These are phyloP conservation scores for Schizochytrium sp. DNA, from an alignment of 108 stramenopile species.

Conservation along the genomic window DNA sequence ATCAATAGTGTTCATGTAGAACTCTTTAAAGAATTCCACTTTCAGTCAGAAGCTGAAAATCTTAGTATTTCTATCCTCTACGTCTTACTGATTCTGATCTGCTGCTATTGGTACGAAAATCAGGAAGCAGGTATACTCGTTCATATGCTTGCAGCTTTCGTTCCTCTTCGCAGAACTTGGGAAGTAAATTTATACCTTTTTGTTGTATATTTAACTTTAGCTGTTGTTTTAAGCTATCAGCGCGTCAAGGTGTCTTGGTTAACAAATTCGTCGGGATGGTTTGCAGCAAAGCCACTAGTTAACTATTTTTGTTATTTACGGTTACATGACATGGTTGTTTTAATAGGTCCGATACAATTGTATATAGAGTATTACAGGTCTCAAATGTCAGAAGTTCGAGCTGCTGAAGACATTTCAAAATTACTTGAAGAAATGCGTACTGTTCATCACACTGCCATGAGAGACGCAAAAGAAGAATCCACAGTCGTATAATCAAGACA, in stretches of 20 bases:
- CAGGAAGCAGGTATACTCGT: background rate
- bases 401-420: background rate
- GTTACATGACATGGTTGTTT: background rate
- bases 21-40: background rate
- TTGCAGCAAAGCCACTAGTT: background rate
- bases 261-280: background rate
- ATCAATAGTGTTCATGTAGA: background rate
- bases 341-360: background rate
- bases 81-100: background rate
- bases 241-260: background rate
- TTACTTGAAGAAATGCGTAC: background rate
- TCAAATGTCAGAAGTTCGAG: background rate
- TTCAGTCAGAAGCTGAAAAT: background rate
- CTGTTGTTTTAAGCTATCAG: background rate
- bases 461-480: too few species aligned
- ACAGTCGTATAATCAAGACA: too few species aligned
- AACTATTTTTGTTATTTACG: background rate
- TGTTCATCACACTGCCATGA: too few species aligned
- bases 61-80: background rate
- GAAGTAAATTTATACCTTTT: background rate
- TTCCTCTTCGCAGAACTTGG: background rate
- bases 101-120: background rate
- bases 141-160: background rate
- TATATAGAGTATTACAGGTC: background rate
- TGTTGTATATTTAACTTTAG: background rate